Base-by-base conservation (phyloP, 306 rosid species). In the Lithocarpus polystachyus region DNA sequence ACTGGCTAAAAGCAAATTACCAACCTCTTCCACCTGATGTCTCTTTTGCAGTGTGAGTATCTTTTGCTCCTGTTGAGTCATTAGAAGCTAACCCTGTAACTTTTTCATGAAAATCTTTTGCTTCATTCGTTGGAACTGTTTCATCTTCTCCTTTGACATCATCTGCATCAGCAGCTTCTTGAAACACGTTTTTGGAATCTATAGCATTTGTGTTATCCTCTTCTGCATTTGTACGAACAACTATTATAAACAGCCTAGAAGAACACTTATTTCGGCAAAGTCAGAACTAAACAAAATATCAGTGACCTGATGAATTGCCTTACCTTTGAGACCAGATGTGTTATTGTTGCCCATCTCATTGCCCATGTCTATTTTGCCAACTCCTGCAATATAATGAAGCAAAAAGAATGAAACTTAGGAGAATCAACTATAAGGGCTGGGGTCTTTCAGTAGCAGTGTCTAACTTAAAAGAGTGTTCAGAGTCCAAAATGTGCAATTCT, bases 321-420 rank as follows among this genome's bases (percentile, higher is more conserved):
- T 86, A 92, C 99, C 97, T 91, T 82, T 94, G 77, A 86, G 68
- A 79, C 81, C 84, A 59, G 97, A 77, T 33, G 92, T 76, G 81
- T 81, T 91, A 72, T 80, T 89, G 82, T 91, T 94, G 6, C 97
- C 97, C 99, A 92, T 94, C 87, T 94, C 95, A 70, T 89, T 92
- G 67, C 92, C 93, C 93, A 94, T 92, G 75, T 84, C 90, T 91
- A 89, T 71, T 53, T 80, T 54, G 56, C 75, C 81, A 86, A 86
- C 72, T 79, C 94, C 97, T 89, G 87, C 74, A 87, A 87, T 53
- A 72, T 74, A 89, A 87, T 70, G 76, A 83, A 79, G 75, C 31
- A 80, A 52, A 75, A 29, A 72, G 37, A 84, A 45, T 48, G 60
- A 43, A 40, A 80, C 73, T 12, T 35, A 80, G n/a, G 22, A 75